Evolutionary conservation across 2,329 filamentous ascomycete species (phyloP).

Genomic region (Alternaria infectoria): DNA sequence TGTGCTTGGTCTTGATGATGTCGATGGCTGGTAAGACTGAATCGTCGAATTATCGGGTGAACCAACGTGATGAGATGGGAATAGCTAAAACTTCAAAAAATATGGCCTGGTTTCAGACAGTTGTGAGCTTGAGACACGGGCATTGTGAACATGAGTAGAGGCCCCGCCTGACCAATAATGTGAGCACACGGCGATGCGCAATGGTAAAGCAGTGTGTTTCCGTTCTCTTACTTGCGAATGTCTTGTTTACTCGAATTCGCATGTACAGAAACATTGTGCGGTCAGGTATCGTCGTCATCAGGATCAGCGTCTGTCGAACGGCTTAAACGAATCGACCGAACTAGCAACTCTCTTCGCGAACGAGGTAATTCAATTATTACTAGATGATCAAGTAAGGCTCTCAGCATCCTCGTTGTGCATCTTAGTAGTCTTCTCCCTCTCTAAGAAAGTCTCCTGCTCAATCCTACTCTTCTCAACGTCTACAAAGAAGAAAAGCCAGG

Average conservation of each 20-base stretch:
- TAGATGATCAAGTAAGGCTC: neutral
- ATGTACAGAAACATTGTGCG: neutral
- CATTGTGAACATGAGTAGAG: neutral
- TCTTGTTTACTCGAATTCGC: neutral
- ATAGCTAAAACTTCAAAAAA: neutral
- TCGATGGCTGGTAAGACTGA: neutral
- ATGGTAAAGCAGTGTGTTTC: too few species aligned
- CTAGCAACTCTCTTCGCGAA: too few species aligned
- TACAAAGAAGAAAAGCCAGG: slow-evolving; percentile 31
- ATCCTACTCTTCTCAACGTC: slow-evolving; percentile 32
- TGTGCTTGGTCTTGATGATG: neutral
- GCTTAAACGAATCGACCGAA: neutral
- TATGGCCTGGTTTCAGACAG: neutral
- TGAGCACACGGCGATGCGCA: neutral
- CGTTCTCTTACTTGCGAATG: neutral
- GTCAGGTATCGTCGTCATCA: neutral
- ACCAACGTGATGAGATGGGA: neutral
- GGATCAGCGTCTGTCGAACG: neutral
- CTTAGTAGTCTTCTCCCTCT: slow-evolving; percentile 26
- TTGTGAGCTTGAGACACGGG: neutral
- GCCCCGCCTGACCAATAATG: too few species aligned
- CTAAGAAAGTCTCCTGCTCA: slow-evolving; percentile 32
- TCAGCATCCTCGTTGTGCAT: neutral
- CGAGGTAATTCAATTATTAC: neutral
- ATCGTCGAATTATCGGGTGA: neutral